phyloP scores from a whole-genome alignment of 306 rosid species.

The Trifolium repens region DNA sequence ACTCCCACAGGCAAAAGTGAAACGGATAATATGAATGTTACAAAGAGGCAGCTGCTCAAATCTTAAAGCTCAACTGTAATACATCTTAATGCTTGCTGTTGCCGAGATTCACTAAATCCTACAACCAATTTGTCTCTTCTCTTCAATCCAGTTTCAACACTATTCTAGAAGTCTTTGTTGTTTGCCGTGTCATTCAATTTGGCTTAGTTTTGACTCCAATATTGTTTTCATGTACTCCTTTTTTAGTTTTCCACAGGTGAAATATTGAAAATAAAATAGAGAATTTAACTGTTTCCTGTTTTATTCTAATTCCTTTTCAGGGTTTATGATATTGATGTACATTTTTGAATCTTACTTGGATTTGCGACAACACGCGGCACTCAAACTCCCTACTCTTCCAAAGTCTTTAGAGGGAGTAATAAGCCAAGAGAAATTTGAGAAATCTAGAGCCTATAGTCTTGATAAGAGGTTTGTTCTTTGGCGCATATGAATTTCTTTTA shows the following conservation, averaged over 20 bases:
- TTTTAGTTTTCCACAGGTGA: slow-evolving; percentile 15
- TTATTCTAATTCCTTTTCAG: slow-evolving; percentile 47
- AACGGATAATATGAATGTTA: slow-evolving; percentile 27
- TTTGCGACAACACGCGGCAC: slow-evolving; percentile 82
- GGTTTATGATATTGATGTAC: slow-evolving; percentile 91
- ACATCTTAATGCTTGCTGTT: neutral
- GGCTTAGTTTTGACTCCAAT: slow-evolving; percentile 15
- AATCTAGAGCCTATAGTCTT: slow-evolving; percentile 91
- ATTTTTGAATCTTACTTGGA: slow-evolving; percentile 90
- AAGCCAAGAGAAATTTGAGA: slow-evolving; percentile 90
- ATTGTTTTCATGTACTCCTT: slow-evolving; percentile 7
- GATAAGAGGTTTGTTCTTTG: slow-evolving; percentile 76
- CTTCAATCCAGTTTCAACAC: neutral
- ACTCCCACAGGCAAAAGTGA: neutral
- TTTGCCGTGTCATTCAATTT: neutral
- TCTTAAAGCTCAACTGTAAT: neutral
- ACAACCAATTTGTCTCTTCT: neutral
- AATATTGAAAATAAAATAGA: slow-evolving; percentile 7
- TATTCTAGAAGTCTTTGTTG: neutral
- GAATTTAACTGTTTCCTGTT: slow-evolving; percentile 24
- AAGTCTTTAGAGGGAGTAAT: slow-evolving; percentile 89
- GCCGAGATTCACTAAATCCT: neutral
- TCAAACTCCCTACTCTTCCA: slow-evolving; percentile 85
- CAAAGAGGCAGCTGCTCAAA: slow-evolving; percentile 18
- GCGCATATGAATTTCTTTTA: slow-evolving; percentile 28